These are phyloP conservation scores for Clausena lansium DNA, from an alignment of 345 rosid genomes.

Conservation along the genomic window DNA sequence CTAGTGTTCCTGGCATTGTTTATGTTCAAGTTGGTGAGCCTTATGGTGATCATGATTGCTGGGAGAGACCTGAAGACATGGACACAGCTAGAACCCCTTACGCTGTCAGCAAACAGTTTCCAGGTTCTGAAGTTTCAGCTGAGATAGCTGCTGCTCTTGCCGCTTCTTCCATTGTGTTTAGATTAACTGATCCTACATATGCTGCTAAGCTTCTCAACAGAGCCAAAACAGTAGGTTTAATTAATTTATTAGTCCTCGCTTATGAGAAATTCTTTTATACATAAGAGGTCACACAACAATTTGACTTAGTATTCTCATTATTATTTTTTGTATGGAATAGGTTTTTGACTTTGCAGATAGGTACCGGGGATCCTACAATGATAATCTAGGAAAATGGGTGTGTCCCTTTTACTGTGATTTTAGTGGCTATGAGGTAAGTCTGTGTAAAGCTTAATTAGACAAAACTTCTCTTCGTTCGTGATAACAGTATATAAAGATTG, in stretches of 20 bases:
- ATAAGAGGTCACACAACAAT: background rate
- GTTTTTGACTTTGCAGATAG: slow-evolving; percentile 72
- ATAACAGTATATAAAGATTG: background rate
- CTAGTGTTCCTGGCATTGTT: slow-evolving; percentile 50
- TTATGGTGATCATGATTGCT: slow-evolving; percentile 62
- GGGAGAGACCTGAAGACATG: slow-evolving; percentile 99
- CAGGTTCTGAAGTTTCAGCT: slow-evolving; percentile 82
- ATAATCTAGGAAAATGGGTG: slow-evolving; percentile 44
- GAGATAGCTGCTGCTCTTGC: slow-evolving; percentile 93
- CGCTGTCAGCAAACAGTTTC: slow-evolving; percentile 46
- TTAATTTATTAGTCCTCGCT: background rate
- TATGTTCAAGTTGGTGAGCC: slow-evolving; percentile 64
- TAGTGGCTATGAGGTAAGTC: slow-evolving; percentile 62
- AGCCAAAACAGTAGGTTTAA: slow-evolving; percentile 42
- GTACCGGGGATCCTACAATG: slow-evolving; percentile 68
- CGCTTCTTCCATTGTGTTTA: slow-evolving; percentile 70
- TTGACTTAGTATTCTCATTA: background rate
- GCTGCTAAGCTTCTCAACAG: slow-evolving; percentile 50
- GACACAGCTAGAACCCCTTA: slow-evolving; percentile 72
- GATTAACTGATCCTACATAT: slow-evolving; percentile 40
- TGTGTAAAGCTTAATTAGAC: background rate
- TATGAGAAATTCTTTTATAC: too few relatives aligned
- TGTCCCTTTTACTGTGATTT: slow-evolving; percentile 84
- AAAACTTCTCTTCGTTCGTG: background rate
- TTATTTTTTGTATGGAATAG: slow-evolving; percentile 29